Evolutionary conservation across 345 rosid species (phyloP), one percentile per base, ranked within the genome.

Genomic region (Zanthoxylum bungeanum): DNA sequence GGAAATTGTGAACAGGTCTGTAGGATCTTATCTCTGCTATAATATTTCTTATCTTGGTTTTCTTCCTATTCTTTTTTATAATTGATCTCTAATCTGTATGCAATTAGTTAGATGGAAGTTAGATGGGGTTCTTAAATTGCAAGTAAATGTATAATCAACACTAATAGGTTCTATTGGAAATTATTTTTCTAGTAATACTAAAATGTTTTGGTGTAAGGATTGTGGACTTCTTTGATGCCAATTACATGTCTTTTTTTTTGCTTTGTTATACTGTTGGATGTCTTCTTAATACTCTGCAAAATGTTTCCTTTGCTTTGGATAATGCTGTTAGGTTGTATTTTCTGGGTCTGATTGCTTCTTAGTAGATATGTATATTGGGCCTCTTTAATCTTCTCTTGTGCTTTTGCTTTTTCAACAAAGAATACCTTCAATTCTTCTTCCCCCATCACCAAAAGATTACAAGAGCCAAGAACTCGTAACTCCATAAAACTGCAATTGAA

Each of bases 1-100:
- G 97, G 98, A 76, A 93, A 85, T 83, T 93, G 98, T 67, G 98
- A 93, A 79, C 88, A 80, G 91, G 98, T 93, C 60, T 63, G 73
- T 78, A 40, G 59, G 56, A 60, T 69, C 36, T 44, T 56, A 65
- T 44, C 63, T 64, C 36, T 49, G 9, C 40, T 63, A 55, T 40
- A 42, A 31, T 24, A 34, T 37, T 19, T 34, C 34, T 70, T 47
- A 5, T 40, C 30, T 50, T 51, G 14, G 33, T 37, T 53, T 24
- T 56, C 47, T 53, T 28, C 37, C 9, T n/a, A n/a, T n/a, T n/a
- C n/a, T 55, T 24, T 6, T 31, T 17, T 31, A 27, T n/a, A n/a
- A n/a, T n/a, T n/a, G n/a, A 16, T 36, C 16, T 36, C 40, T 55
- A 4, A 53, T 58, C 4, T 34, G 5, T 14, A 27, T 28, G 21